phyloP scores from a whole-genome alignment of 116 monocot genomes.

The Phalaenopsis hybrid region DNA sequence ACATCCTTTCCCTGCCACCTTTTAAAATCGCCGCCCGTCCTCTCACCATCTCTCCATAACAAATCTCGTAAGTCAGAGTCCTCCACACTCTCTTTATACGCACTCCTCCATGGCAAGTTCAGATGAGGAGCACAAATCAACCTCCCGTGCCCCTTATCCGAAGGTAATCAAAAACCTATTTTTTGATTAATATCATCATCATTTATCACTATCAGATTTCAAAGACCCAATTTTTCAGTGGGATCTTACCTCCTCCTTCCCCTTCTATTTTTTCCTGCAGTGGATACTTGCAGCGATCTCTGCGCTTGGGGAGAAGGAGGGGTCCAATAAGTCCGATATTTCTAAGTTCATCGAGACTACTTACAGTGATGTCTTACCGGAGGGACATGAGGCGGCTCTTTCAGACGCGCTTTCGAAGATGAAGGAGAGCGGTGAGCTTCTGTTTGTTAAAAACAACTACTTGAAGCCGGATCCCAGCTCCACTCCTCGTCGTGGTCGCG shows the following conservation, averaged over 20 bases:
- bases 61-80: background rate
- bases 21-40: slow-evolving; percentile 12
- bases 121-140: slow-evolving; percentile 29
- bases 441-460: slow-evolving; percentile 55
- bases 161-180: slow-evolving; percentile 19
- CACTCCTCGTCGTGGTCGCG: slow-evolving; percentile 32
- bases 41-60: background rate
- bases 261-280: slow-evolving; percentile 10
- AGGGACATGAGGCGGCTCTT: slow-evolving; percentile 33
- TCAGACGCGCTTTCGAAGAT: slow-evolving; percentile 46
- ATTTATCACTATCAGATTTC: background rate
- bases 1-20: slow-evolving; percentile 2
- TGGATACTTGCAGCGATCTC: slow-evolving; percentile 48
- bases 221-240: background rate
- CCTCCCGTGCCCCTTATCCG: slow-evolving; percentile 32
- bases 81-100: background rate
- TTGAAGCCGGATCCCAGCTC: slow-evolving; percentile 15
- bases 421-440: slow-evolving; percentile 54
- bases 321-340: slow-evolving; percentile 52
- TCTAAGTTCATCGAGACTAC: slow-evolving; percentile 40
- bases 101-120: slow-evolving; percentile 17
- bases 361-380: slow-evolving; percentile 34
- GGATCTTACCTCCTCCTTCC: background rate
- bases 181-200: background rate
- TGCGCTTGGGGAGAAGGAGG: slow-evolving; percentile 33